Percentiles rank a stretch among this genome's conserved stretches.
Conservation (phyloP, 2,329 filamentous ascomycete species). For the Emergomyces orientalis region DNA sequence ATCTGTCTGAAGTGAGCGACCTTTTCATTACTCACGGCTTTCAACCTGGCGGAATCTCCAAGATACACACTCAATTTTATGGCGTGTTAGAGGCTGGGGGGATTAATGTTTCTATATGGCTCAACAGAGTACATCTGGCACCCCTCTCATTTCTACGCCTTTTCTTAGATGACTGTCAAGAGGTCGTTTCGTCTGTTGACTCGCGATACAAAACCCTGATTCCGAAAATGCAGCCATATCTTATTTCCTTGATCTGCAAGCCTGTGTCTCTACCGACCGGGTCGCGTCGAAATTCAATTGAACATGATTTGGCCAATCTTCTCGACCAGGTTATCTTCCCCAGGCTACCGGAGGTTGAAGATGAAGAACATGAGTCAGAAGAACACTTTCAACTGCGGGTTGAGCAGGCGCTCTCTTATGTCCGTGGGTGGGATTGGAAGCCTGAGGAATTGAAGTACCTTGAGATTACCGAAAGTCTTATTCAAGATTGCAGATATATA, state of each 20-base stretch:
- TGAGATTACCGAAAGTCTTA: constrained; percentile 4
- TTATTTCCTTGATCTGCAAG: constrained; percentile 6
- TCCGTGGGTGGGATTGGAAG: constrained; percentile 8
- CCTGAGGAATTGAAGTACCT: constrained; percentile 8
- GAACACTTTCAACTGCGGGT: constrained; percentile 10
- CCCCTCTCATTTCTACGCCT: constrained; percentile 5
- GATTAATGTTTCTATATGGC: constrained; percentile 3
- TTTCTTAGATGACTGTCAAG: constrained; percentile 7
- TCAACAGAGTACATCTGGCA: constrained; percentile 6
- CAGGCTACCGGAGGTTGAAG: constrained; percentile 3
- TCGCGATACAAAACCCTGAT: constrained; percentile 2
- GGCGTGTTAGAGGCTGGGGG: constrained; percentile 4
- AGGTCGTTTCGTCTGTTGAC: neutral
- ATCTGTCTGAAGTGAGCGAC: neutral
- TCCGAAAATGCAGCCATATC: constrained; percentile 2
- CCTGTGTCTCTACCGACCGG: neutral
- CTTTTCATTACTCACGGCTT: constrained; percentile 8
- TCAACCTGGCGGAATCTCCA: neutral
- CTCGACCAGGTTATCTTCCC: constrained; percentile 6
- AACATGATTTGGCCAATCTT: neutral
- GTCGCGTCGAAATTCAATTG: neutral
- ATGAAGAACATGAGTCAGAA: constrained; percentile 8
- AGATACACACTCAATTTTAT: neutral
- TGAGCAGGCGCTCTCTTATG: constrained; percentile 3
- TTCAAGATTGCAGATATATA: constrained; percentile 5